These are phyloP conservation scores for Termitomyces sp. DNA, from an alignment of 768 basidiomycete species.

Conservation along the genomic window DNA sequence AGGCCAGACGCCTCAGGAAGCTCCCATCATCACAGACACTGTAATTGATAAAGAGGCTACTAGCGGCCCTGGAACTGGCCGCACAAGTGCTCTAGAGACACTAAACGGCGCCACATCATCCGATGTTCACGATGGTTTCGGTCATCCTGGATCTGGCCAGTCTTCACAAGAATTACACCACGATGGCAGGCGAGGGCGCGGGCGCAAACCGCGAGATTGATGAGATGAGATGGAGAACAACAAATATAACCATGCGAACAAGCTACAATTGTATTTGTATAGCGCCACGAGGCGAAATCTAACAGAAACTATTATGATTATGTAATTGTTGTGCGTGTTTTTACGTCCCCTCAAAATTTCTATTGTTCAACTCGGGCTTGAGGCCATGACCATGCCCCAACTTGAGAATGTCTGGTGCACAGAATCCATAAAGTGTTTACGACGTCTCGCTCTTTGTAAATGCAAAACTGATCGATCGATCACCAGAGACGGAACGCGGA, in stretches of 20 bases:
- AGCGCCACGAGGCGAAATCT: not conserved
- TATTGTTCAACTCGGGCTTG: not conserved
- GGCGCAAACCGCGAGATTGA: not conserved
- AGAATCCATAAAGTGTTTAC: not conserved
- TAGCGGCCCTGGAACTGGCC: not conserved
- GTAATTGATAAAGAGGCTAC: not conserved
- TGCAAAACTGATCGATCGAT: not conserved
- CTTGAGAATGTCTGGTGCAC: not conserved
- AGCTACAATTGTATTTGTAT: not conserved
- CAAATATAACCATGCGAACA: not conserved
- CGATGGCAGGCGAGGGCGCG: not conserved
- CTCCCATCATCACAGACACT: too few relatives aligned
- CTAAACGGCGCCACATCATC: not conserved
- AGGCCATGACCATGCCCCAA: not conserved
- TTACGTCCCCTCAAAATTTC: too few relatives aligned
- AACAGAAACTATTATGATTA: not conserved
- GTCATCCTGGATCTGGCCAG: not conserved
- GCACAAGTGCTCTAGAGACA: not conserved
- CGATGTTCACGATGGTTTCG: not conserved
- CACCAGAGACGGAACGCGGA: not conserved
- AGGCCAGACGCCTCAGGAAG: not conserved
- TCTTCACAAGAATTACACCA: not conserved
- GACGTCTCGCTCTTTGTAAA: not conserved
- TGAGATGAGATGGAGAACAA: not conserved
- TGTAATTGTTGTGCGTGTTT: not conserved